phyloP scores from a whole-genome alignment of 371 early-diverging fungal genomes.

The Lichtheimia hyalospora region DNA sequence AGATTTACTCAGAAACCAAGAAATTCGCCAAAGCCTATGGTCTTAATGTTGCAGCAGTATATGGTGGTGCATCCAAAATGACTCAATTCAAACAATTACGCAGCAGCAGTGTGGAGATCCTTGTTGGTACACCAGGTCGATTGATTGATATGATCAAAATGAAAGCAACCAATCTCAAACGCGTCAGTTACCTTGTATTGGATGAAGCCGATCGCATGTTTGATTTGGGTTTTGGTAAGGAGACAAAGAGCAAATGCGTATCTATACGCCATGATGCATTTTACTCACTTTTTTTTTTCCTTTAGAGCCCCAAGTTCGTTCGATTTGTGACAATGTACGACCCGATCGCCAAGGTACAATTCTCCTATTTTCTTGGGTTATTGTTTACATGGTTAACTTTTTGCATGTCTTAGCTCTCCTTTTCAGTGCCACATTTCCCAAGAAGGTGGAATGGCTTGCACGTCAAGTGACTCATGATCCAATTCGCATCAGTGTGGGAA shows the following conservation, averaged over 20 bases:
- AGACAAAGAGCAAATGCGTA: neutral
- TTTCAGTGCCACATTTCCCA: slow-evolving; percentile 99
- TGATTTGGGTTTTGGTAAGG: slow-evolving; percentile 92
- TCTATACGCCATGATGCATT: neutral
- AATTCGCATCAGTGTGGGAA: slow-evolving; percentile 83
- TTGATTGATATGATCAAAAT: slow-evolving; percentile 94
- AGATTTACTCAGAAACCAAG: slow-evolving; percentile 83
- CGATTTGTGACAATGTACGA: slow-evolving; percentile 89
- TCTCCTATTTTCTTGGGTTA: no score
- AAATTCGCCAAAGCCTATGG: slow-evolving; percentile 78
- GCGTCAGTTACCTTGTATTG: slow-evolving; percentile 91
- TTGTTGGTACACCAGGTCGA: slow-evolving; percentile 95
- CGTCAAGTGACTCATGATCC: slow-evolving; percentile 89
- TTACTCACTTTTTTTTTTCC: neutral
- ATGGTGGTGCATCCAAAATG: slow-evolving; percentile 90
- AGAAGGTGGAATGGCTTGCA: slow-evolving; percentile 91
- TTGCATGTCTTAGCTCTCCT: slow-evolving; percentile 73
- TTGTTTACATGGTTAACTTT: neutral
- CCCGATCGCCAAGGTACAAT: slow-evolving; percentile 73
- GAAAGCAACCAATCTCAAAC: slow-evolving; percentile 82
- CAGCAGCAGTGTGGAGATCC: slow-evolving; percentile 80
- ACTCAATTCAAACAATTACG: slow-evolving; percentile 89
- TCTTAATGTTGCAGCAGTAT: slow-evolving; percentile 73
- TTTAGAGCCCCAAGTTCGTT: slow-evolving; percentile 90
- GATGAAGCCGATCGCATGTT: slow-evolving; percentile 97